phyloP scores from a whole-genome alignment of 805 yeast genomes.

The Starmerella bombi region DNA sequence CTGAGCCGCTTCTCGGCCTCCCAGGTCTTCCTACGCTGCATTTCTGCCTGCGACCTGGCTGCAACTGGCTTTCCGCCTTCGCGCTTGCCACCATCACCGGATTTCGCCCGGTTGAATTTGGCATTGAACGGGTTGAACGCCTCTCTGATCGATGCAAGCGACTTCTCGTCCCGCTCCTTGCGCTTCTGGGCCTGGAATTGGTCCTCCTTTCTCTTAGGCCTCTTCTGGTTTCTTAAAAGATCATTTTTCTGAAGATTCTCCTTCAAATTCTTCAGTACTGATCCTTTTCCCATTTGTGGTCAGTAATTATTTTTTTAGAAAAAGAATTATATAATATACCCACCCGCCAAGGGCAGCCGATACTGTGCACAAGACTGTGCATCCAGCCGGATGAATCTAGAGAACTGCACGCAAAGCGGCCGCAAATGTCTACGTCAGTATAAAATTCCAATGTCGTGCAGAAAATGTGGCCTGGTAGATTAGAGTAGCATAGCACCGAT shows the following conservation, averaged over 20 bases:
- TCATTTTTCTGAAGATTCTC: conserved; percentile 42
- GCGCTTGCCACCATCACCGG: conserved; percentile 28
- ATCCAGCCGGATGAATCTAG: no score
- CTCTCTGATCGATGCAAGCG: conserved; percentile 51
- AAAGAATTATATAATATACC: not conserved
- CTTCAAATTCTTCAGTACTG: conserved; percentile 21
- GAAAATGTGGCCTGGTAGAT: no score
- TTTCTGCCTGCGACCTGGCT: conserved; percentile 56
- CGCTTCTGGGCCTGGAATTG: conserved; percentile 38
- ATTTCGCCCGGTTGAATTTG: conserved; percentile 52
- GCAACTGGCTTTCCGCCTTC: conserved; percentile 45
- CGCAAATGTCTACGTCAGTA: no score
- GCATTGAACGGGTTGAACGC: conserved; percentile 86
- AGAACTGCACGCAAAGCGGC: no score
- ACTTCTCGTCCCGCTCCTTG: conserved; percentile 28
- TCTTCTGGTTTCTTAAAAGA: conserved; percentile 32
- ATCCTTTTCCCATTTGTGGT: conserved; percentile 17
- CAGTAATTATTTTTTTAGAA: no score
- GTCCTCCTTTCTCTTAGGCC: conserved; percentile 9
- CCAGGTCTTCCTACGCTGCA: conserved; percentile 45
- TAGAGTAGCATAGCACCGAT: no score
- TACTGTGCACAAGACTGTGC: no score
- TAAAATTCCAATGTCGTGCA: no score
- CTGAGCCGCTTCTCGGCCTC: conserved; percentile 49
- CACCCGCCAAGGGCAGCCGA: no score